Conservation (phyloP, 495 filamentous ascomycete species). For the Aspergillus haitiensis region DNA sequence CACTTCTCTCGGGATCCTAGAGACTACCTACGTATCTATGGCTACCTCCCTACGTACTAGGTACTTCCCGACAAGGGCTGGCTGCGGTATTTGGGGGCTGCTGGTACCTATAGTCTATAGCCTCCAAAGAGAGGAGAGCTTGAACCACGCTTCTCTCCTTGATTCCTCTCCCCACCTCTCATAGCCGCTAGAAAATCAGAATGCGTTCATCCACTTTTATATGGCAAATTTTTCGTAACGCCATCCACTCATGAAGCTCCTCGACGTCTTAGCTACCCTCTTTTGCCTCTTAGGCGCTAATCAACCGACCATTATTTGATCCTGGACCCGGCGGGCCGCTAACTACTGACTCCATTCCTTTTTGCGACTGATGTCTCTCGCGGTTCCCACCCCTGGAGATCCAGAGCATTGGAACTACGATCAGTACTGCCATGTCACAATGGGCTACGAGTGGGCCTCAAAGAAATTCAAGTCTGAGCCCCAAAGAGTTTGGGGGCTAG, state of each 20-base stretch:
- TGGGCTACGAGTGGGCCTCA: constrained; percentile 26
- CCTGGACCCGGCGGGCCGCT: constrained; percentile 19
- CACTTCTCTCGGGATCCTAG: background rate
- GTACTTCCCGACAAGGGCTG: constrained; percentile 10
- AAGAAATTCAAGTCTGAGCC: constrained; percentile 32
- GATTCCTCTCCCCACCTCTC: constrained; percentile 6
- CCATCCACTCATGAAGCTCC: background rate
- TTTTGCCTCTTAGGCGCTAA: constrained; percentile 26
- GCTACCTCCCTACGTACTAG: constrained; percentile 8
- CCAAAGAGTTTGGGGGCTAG: constrained; percentile 28
- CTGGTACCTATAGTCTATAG: constrained; percentile 1
- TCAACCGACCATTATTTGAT: constrained; percentile 22
- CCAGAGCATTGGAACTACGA: constrained; percentile 27
- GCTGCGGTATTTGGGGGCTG: constrained; percentile 20
- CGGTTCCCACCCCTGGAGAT: constrained; percentile 26
- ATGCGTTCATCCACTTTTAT: constrained; percentile 14
- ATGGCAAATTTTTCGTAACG: constrained; percentile 16
- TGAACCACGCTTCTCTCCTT: background rate
- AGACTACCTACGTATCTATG: constrained; percentile 13
- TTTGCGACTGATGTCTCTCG: constrained; percentile 21
- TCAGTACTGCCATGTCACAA: constrained; percentile 26
- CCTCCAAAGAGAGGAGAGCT: constrained; percentile 11
- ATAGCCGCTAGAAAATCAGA: constrained; percentile 10
- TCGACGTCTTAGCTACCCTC: constrained; percentile 3
- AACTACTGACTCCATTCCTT: constrained; percentile 18